These are phyloP conservation scores for Neurospora sp. DNA, from an alignment of 2,329 filamentous ascomycete species.

Conservation along the genomic window DNA sequence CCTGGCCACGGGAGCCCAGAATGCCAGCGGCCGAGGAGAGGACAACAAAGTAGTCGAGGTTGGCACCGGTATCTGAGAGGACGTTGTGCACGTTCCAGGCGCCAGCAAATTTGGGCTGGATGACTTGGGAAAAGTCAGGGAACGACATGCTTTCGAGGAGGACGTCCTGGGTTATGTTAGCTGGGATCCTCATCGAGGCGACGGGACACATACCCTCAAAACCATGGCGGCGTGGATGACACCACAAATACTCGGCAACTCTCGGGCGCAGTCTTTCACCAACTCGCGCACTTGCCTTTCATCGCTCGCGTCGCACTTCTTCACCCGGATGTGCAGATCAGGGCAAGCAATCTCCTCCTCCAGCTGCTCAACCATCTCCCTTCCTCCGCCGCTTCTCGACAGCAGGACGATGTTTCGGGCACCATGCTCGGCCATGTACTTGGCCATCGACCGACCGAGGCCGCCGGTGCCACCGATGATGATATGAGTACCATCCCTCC, in stretches of 20 bases:
- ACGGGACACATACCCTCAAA: conserved; percentile 17
- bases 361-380: conserved; percentile 13
- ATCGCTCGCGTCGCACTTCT: conserved; percentile 20
- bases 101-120: conserved; percentile 16
- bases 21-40: conserved; percentile 33
- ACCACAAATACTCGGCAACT: conserved; percentile 22
- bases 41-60: conserved; percentile 17
- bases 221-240: conserved; percentile 25
- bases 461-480: conserved; percentile 19
- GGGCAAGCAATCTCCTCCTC: conserved; percentile 12
- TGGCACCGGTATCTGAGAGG: not conserved
- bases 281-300: conserved; percentile 14
- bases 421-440: conserved; percentile 18
- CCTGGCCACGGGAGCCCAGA: conserved; percentile 17
- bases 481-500: conserved; percentile 13
- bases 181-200: conserved; percentile 1
- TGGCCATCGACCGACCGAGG: conserved; percentile 18
- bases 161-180: conserved; percentile 16
- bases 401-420: conserved; percentile 17
- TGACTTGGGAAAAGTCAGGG: conserved; percentile 17
- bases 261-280: conserved; percentile 14
- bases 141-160: conserved; percentile 17
- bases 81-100: conserved; percentile 16
- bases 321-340: conserved; percentile 17
- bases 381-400: conserved; percentile 15